phyloP scores from a whole-genome alignment of 1,284 basidiomycete genomes.

The Leccinum pachyderme region DNA sequence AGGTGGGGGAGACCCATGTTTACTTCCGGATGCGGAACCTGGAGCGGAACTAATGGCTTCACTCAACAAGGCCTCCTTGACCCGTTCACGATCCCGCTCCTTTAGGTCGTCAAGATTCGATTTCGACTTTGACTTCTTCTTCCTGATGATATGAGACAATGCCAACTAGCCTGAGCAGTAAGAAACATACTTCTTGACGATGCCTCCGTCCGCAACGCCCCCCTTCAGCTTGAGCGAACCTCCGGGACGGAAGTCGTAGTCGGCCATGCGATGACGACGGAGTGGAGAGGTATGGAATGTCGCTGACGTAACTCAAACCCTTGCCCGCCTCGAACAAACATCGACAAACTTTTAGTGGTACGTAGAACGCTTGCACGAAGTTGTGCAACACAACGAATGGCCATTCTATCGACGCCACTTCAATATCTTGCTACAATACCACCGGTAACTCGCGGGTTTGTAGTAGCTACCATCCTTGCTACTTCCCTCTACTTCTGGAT shows the following conservation, averaged over 20 bases:
- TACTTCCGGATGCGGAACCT: slow-evolving; percentile 54
- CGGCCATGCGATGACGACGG: slow-evolving; percentile 52
- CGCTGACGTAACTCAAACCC: slow-evolving; percentile 32
- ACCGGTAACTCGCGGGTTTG: slow-evolving; percentile 76
- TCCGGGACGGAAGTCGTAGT: slow-evolving; percentile 84
- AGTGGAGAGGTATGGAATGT: not conserved
- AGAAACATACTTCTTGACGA: slow-evolving; percentile 75
- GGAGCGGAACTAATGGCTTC: slow-evolving; percentile 42
- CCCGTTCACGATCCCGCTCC: slow-evolving; percentile 45
- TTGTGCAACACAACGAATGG: slow-evolving; percentile 45
- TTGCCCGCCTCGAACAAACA: slow-evolving; percentile 18
- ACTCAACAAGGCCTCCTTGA: slow-evolving; percentile 49
- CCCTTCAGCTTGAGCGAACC: slow-evolving; percentile 91
- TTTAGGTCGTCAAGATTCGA: slow-evolving; percentile 33
- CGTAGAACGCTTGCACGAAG: not conserved
- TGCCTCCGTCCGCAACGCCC: slow-evolving; percentile 70
- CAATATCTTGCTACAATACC: slow-evolving; percentile 70
- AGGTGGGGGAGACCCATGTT: slow-evolving; percentile 55
- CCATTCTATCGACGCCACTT: slow-evolving; percentile 68
- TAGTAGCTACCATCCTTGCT: slow-evolving; percentile 61
- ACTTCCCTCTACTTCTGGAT: slow-evolving; percentile 69
- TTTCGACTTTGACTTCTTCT: slow-evolving; percentile 85
- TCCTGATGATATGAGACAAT: slow-evolving; percentile 45
- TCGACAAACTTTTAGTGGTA: slow-evolving; percentile 18
- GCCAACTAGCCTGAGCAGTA: not conserved